Percentiles rank a stretch among this genome's conserved stretches.
Evolutionary conservation across 495 filamentous ascomycete genomes (phyloP).

Genomic region (Geoglossum glabrum): DNA sequence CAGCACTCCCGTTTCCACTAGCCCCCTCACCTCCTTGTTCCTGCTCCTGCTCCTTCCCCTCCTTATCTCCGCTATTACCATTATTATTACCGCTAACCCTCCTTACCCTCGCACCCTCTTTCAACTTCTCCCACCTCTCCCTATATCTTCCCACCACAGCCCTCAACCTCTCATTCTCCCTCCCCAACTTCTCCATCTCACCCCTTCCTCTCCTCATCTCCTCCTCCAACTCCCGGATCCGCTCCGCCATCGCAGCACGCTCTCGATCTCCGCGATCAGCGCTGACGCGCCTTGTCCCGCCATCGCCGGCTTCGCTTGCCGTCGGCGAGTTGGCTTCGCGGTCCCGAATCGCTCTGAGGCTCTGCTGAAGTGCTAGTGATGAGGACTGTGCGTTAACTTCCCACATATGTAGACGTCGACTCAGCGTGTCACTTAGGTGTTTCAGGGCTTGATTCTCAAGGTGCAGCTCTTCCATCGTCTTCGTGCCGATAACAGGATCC

Average conservation of each 20-base stretch:
- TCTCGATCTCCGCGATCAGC: background rate
- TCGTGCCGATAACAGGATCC: constrained; percentile 16
- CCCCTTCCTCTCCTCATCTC: constrained; percentile 26
- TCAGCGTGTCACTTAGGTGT: constrained; percentile 55
- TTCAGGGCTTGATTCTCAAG: constrained; percentile 63
- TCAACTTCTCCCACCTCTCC: constrained; percentile 67
- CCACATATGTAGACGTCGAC: constrained; percentile 60
- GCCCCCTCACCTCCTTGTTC: background rate
- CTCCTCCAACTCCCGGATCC: constrained; percentile 33
- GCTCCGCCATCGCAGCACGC: constrained; percentile 17
- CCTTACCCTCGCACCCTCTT: constrained; percentile 56
- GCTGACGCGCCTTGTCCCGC: constrained; percentile 13
- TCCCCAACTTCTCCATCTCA: constrained; percentile 35
- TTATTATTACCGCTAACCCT: constrained; percentile 18
- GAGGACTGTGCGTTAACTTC: constrained; percentile 68
- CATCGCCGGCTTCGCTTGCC: constrained; percentile 12
- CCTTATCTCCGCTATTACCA: background rate
- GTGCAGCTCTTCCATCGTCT: constrained; percentile 62
- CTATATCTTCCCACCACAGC: constrained; percentile 46
- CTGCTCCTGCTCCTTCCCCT: background rate
- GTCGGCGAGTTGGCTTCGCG: constrained; percentile 21
- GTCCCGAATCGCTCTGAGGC: constrained; percentile 42
- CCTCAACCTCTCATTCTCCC: constrained; percentile 50
- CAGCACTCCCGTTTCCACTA: background rate
- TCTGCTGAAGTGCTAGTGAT: constrained; percentile 60